Percentiles rank a stretch among this genome's conserved stretches.
Conservation (phyloP, 805 yeast species). For the Lachancea lanzarotensis region DNA sequence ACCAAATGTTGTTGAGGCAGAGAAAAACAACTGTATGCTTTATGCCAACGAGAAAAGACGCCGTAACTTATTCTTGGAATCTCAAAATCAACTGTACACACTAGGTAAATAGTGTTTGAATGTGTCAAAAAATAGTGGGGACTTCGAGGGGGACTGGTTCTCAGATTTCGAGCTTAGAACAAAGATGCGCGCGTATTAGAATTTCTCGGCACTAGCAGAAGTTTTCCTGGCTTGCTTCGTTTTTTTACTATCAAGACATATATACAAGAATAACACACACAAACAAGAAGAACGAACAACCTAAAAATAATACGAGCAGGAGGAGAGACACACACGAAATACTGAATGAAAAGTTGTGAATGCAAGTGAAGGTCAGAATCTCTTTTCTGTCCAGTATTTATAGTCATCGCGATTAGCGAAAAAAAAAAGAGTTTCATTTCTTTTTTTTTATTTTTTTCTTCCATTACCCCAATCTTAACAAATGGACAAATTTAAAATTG, state of each 20-base stretch:
- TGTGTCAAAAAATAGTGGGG: background rate
- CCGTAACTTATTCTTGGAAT: background rate
- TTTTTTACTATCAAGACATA: constrained; percentile 7
- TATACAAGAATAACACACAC: constrained; percentile 2
- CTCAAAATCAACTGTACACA: background rate
- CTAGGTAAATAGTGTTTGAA: background rate
- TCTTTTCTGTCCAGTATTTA: constrained; percentile 1
- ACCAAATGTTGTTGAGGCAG: background rate
- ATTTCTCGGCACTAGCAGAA: constrained; percentile 4
- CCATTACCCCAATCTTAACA: background rate
- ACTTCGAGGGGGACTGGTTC: background rate
- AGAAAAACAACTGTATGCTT: background rate
- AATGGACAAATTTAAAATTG: too few relatives aligned
- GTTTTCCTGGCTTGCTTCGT: constrained; percentile 2
- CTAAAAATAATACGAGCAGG: background rate
- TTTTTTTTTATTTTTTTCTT: background rate
- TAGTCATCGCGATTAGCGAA: constrained; percentile 1
- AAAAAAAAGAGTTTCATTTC: background rate
- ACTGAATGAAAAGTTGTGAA: background rate
- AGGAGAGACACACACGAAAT: background rate
- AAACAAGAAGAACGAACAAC: constrained; percentile 1
- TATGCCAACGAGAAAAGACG: background rate
- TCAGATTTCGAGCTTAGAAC: background rate
- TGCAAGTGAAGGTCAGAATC: background rate
- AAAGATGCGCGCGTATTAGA: background rate